Evolutionary conservation across 2,329 filamentous ascomycete genomes (phyloP).

Genomic region (Beauveria medogensis): DNA sequence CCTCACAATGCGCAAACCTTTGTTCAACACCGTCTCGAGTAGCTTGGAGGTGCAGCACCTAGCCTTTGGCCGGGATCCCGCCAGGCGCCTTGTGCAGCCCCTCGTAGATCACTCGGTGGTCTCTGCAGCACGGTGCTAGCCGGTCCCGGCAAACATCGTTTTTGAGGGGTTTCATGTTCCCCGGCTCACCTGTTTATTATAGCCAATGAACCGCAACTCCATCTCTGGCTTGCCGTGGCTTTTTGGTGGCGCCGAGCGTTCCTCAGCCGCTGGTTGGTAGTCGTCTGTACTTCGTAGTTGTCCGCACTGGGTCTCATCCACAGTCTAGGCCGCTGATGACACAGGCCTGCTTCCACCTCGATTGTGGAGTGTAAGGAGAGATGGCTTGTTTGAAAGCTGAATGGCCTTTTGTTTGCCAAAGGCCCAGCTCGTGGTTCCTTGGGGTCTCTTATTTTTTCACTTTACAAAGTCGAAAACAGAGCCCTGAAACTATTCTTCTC

Average conservation of each 20-base stretch:
- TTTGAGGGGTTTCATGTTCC: conserved; percentile 6
- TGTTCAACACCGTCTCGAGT: neutral
- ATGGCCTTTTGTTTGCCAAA: conserved; percentile 1
- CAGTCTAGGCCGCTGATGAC: conserved; percentile 8
- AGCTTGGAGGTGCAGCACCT: neutral
- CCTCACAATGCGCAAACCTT: too few relatives aligned
- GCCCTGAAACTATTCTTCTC: neutral
- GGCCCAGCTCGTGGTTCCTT: neutral
- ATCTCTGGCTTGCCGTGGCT: conserved; percentile 4
- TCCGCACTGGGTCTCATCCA: conserved; percentile 4
- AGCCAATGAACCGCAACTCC: neutral
- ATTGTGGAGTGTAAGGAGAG: conserved; percentile 6
- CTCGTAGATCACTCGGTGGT: conserved; percentile 1
- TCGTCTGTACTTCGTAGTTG: neutral
- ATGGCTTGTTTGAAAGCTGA: conserved; percentile 6
- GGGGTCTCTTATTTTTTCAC: neutral
- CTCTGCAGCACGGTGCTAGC: neutral
- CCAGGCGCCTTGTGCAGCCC: neutral
- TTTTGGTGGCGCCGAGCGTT: conserved; percentile 3
- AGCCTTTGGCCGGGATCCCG: neutral
- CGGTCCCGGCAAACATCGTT: conserved; percentile 1
- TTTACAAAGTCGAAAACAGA: neutral
- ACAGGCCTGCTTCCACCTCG: conserved; percentile 8
- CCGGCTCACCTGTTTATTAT: neutral
- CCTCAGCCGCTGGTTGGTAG: neutral